phyloP scores from a whole-genome alignment of 202 grass and related monocot species.

The Elaeis oleifera region DNA sequence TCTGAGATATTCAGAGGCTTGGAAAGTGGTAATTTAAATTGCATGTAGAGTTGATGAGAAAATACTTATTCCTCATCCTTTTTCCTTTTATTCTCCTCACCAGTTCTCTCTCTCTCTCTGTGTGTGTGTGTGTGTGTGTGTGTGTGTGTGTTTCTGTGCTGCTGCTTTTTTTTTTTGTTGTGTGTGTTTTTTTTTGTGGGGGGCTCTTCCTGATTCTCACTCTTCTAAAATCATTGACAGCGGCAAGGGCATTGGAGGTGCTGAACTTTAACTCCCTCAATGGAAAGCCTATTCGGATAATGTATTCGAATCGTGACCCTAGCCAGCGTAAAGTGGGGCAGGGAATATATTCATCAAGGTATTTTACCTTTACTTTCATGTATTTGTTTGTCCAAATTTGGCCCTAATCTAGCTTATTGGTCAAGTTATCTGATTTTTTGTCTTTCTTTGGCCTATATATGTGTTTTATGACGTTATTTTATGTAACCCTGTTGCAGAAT shows the following conservation, averaged over 20 bases:
- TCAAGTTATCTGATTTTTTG: not conserved
- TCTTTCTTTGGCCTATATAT: not conserved
- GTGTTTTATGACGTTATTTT: conserved; percentile 2
- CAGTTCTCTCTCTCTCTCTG: no score
- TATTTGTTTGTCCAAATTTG: not conserved
- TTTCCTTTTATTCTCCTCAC: no score
- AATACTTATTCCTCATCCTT: no score
- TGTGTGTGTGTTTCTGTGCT: no score
- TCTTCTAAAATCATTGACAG: conserved; percentile 12
- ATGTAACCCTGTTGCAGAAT: conserved; percentile 49
- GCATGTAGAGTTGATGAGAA: no score
- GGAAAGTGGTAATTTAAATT: no score
- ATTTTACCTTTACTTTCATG: conserved; percentile 1
- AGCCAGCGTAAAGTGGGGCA: conserved; percentile 29
- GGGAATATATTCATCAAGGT: conserved; percentile 52
- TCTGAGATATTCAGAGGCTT: no score
- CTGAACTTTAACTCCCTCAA: conserved; percentile 35
- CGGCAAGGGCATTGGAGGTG: conserved; percentile 34
- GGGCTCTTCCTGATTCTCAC: no score
- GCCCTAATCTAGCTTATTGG: not conserved
- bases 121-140: no score
- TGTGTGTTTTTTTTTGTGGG: no score
- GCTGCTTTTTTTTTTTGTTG: no score
- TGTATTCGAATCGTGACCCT: conserved; percentile 45
- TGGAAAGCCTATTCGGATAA: conserved; percentile 44